phyloP scores from a whole-genome alignment of 2,329 filamentous ascomycete genomes.

The Colletotrichum sp. region DNA sequence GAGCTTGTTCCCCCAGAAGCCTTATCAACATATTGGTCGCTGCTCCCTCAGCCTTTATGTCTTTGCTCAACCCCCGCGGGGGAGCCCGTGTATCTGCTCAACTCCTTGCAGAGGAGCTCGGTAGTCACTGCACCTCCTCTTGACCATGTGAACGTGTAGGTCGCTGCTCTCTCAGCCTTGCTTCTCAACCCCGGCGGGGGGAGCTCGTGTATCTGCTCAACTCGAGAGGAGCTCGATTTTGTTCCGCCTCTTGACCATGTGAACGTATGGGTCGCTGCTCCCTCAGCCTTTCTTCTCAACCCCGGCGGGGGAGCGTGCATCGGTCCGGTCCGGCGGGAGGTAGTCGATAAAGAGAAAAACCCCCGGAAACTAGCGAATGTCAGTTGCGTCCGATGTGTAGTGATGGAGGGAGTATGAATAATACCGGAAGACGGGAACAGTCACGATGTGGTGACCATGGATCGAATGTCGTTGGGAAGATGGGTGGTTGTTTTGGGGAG shows the following conservation, averaged over 20 bases:
- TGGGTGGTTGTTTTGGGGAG: too few species aligned
- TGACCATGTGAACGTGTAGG: background rate
- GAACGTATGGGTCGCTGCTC: background rate
- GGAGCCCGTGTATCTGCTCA: background rate
- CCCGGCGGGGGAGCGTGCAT: background rate
- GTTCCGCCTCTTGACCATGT: too few species aligned
- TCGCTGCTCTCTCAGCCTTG: background rate
- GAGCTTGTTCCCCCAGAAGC: background rate
- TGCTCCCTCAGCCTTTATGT: background rate
- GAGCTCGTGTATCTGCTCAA: too few species aligned
- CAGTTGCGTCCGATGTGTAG: too few species aligned
- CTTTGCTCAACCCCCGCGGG: background rate
- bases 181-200: background rate
- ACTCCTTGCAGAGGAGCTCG: background rate
- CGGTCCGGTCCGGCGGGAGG: too few species aligned
- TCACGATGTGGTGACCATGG: too few species aligned
- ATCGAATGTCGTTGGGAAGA: too few species aligned
- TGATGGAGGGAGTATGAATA: too few species aligned
- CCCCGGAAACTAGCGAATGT: too few species aligned
- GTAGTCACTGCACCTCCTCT: background rate
- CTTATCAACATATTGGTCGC: background rate
- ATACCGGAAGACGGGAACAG: too few species aligned
- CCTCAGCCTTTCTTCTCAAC: background rate
- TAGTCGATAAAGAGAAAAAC: too few species aligned
- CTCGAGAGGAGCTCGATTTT: too few species aligned